A percentile compares a stretch with the other conserved stretches of the same genome.
These are phyloP conservation scores for Paracoccidioides lutzii DNA, from an alignment of 2,329 filamentous ascomycete species.

Conservation along the genomic window DNA sequence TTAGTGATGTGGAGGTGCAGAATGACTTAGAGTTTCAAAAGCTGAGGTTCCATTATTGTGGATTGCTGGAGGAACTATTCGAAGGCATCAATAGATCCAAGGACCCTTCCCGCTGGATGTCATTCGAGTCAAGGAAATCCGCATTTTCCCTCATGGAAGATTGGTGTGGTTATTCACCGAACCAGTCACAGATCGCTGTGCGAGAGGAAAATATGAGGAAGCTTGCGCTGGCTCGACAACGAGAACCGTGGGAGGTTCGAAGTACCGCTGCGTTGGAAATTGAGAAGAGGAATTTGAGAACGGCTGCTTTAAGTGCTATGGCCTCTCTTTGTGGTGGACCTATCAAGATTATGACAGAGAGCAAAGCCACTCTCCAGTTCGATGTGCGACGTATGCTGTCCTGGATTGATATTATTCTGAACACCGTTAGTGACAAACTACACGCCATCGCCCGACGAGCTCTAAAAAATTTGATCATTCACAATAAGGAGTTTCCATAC, in stretches of 20 bases:
- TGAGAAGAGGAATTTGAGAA: slow-evolving; percentile 83
- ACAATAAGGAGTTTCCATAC: slow-evolving; percentile 78
- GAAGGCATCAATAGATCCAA: slow-evolving; percentile 77
- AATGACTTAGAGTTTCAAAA: slow-evolving; percentile 91
- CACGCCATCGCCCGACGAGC: slow-evolving; percentile 81
- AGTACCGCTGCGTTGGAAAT: slow-evolving; percentile 87
- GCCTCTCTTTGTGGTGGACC: slow-evolving; percentile 71
- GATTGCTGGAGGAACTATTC: slow-evolving; percentile 82
- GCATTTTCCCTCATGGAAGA: slow-evolving; percentile 96
- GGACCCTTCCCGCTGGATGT: slow-evolving; percentile 87
- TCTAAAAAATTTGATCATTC: slow-evolving; percentile 74
- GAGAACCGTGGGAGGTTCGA: slow-evolving; percentile 57
- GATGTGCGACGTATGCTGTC: slow-evolving; percentile 83
- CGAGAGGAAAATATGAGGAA: slow-evolving; percentile 81
- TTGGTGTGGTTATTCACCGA: slow-evolving; percentile 95
- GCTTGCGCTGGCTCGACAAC: slow-evolving; percentile 66
- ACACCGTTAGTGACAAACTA: slow-evolving; percentile 77
- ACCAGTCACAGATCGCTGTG: slow-evolving; percentile 66
- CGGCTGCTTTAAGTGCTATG: slow-evolving; percentile 88
- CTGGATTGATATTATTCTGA: slow-evolving; percentile 94
- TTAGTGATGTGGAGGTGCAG: slow-evolving; percentile 90
- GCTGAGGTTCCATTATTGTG: slow-evolving; percentile 83
- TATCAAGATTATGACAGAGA: slow-evolving; percentile 77
- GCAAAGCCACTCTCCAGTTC: slow-evolving; percentile 75
- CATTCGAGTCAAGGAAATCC: slow-evolving; percentile 90